Base-by-base conservation (phyloP, 176 grass and related monocot species). In the Ananas comosus region DNA sequence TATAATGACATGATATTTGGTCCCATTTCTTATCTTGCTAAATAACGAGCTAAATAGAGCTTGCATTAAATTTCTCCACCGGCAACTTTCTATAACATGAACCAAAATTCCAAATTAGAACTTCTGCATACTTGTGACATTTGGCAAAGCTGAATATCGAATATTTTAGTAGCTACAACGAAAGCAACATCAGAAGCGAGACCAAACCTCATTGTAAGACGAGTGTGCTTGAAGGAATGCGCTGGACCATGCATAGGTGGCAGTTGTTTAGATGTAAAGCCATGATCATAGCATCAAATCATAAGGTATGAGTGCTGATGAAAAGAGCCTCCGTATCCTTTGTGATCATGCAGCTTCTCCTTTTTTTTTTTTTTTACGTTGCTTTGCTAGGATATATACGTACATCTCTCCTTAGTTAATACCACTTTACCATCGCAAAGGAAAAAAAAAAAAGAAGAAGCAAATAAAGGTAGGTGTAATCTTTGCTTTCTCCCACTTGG, bases 201-300 rank as follows among this genome's bases (percentile, higher is more conserved):
- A 33, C 3, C 29, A 33, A 33, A 33, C 29, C 29, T 33, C 29
- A 5, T 33, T 13, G 13, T 19, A 67, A 42, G 65, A 59, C 21
- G 33, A n/a, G 13, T 27, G 63, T 48, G 65, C 9, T 67, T 49
- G 33, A 42, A 16, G 13, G 29, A 47, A 42, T 42, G 33, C 33
- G 4, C 33, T 42, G 33, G 33, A 42, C 33, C 33, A 42, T 42
- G 33, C 33, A 7, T 42, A 67, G 3, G 25, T 67, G 12, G 65
- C 29, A 67, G 3, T 47, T 67, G 65, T n/a, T 67, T 67, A 49
- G 65, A 67, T 67, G 65, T 11, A 67, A 67, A 67, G 65, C 29
- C 1, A 67, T n/a, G 65, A 47, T 67, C 24, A 11, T 67, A 42
- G 28, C 16, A 67, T 67, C 65, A 67, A 67, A 67, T 67, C 65